A percentile compares a stretch with the other conserved stretches of the same genome.
Conservation (phyloP, 208 protist genomes). For the Porcisia hertigi region DNA sequence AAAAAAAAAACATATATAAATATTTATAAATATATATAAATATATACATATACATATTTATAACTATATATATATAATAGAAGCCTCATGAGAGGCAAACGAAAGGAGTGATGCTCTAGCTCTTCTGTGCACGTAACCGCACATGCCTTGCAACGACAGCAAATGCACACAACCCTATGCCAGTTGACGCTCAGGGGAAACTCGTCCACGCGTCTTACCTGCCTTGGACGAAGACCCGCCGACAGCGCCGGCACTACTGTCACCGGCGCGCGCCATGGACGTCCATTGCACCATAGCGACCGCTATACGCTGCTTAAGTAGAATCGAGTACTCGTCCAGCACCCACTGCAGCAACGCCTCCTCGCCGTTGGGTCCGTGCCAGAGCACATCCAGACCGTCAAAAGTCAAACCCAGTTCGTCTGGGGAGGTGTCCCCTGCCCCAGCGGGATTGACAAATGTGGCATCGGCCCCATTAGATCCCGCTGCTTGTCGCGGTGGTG, state of each 20-base stretch:
- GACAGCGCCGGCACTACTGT: background rate
- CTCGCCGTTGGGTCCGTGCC: conserved; percentile 42
- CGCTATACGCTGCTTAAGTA: conserved; percentile 32
- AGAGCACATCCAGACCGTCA: conserved; percentile 58
- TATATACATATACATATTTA: too few species aligned
- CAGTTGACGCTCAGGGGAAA: background rate
- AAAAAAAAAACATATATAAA: too few species aligned
- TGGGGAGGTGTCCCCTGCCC: background rate
- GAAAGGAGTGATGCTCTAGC: too few species aligned
- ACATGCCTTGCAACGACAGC: too few species aligned
- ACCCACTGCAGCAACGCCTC: conserved; percentile 48
- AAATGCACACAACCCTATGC: background rate
- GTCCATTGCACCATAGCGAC: conserved; percentile 18
- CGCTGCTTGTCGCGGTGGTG: conserved; percentile 2
- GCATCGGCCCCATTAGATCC: background rate
- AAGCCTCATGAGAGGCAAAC: too few species aligned
- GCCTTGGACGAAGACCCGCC: conserved; percentile 9
- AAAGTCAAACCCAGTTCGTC: conserved; percentile 20
- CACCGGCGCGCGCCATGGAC: conserved; percentile 10
- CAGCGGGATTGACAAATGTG: background rate
- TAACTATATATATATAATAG: too few species aligned
- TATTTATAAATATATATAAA: too few species aligned
- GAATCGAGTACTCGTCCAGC: conserved; percentile 44
- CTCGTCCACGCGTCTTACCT: background rate
- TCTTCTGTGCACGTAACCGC: background rate